A percentile compares a stretch with the other conserved stretches of the same genome.
Conservation (phyloP, 2,329 filamentous ascomycete species). For the Talaromyces sp. region DNA sequence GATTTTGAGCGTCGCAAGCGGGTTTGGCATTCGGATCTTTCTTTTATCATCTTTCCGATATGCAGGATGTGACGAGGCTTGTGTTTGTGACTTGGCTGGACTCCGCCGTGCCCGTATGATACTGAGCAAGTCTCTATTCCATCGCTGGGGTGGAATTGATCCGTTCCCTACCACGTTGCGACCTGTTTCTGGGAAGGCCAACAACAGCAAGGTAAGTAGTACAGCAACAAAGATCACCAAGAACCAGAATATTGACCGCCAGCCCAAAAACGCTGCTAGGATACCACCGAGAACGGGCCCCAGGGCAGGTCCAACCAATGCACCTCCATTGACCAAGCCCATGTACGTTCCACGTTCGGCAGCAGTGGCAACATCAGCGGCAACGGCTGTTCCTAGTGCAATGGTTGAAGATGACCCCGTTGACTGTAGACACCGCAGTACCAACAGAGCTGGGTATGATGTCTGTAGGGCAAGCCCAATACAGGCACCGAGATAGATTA, state of each 20-base stretch:
- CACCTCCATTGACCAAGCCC: conserved; percentile 28
- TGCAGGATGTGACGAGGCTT: too few species aligned
- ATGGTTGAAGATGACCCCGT: conserved; percentile 40
- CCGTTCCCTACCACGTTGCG: conserved; percentile 39
- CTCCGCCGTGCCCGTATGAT: conserved; percentile 23
- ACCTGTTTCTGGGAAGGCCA: conserved; percentile 37
- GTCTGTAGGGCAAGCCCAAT: conserved; percentile 38
- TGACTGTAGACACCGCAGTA: conserved; percentile 36
- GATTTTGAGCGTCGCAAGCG: conserved; percentile 26
- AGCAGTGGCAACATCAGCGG: conserved; percentile 37
- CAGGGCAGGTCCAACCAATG: conserved; percentile 27
- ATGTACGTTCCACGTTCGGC: conserved; percentile 42
- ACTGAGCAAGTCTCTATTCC: conserved; percentile 32
- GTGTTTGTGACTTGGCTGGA: conserved; percentile 22
- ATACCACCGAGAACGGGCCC: conserved; percentile 37
- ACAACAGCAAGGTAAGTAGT: conserved; percentile 33
- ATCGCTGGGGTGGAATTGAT: conserved; percentile 32
- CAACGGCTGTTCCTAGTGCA: conserved; percentile 38
- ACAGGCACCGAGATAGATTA: conserved; percentile 40
- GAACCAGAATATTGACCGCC: conserved; percentile 40
- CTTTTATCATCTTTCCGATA: not conserved
- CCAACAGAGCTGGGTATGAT: conserved; percentile 32
- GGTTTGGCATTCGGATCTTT: conserved; percentile 31
- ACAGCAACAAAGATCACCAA: conserved; percentile 30
- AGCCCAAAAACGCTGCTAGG: conserved; percentile 35